These are phyloP conservation scores for Panaeolus cyanescens DNA, from an alignment of 768 basidiomycete genomes.

Conservation along the genomic window DNA sequence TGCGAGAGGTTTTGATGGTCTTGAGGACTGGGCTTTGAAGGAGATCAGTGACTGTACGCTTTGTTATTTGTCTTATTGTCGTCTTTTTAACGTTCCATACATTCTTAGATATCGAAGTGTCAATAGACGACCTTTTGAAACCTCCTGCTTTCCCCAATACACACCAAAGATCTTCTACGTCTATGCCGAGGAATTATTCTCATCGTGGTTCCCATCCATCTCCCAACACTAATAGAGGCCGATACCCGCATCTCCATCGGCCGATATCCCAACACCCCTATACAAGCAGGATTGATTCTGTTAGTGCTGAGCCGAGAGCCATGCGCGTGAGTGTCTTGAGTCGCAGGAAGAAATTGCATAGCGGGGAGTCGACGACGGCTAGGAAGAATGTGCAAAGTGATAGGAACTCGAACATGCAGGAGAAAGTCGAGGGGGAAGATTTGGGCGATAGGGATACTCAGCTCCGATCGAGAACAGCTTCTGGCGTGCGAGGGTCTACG, in stretches of 20 bases:
- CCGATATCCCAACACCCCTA: conserved; percentile 32
- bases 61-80: neutral
- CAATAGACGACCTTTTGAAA: conserved; percentile 70
- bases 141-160: conserved; percentile 21
- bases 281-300: conserved; percentile 36
- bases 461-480: neutral
- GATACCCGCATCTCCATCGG: conserved; percentile 16
- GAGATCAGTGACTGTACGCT: conserved; percentile 73
- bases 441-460: conserved; percentile 1
- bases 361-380: conserved; percentile 1
- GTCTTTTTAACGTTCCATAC: neutral
- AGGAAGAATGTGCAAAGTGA: neutral
- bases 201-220: neutral
- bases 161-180: conserved; percentile 9
- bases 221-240: neutral
- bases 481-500: neutral
- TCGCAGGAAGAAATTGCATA: conserved; percentile 11
- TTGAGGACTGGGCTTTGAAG: conserved; percentile 88
- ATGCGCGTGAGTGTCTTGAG: conserved; percentile 48
- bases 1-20: conserved; percentile 74
- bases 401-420: conserved; percentile 10
- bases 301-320: conserved; percentile 42
- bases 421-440: neutral
- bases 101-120: conserved; percentile 73
- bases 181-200: conserved; percentile 7